Evolutionary conservation across 495 filamentous ascomycete species (phyloP).

Genomic region (Hypoxylon subgilvum): DNA sequence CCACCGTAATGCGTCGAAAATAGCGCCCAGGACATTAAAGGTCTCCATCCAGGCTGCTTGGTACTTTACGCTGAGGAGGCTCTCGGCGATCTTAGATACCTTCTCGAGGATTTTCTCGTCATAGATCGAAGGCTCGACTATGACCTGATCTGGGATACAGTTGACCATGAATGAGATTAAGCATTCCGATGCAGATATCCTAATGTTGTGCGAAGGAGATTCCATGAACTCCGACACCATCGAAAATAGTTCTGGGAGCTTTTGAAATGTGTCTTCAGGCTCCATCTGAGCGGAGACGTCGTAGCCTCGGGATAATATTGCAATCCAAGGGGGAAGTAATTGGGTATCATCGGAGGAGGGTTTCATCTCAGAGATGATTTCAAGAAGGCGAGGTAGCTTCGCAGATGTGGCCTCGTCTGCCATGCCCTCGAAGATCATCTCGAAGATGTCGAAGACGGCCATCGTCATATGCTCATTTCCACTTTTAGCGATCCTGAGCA

Average conservation of each 20-base stretch:
- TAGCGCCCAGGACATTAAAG: slow-evolving; percentile 84
- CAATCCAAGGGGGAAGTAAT: slow-evolving; percentile 93
- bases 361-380: slow-evolving; percentile 83
- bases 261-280: slow-evolving; percentile 85
- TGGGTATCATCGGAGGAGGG: slow-evolving; percentile 91
- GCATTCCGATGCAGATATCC: slow-evolving; percentile 91
- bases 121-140: slow-evolving; percentile 84
- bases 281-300: slow-evolving; percentile 88
- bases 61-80: slow-evolving; percentile 84
- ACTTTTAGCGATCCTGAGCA: slow-evolving; percentile 84
- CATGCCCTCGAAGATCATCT: slow-evolving; percentile 91
- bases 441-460: slow-evolving; percentile 94
- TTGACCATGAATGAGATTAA: slow-evolving; percentile 89
- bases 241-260: slow-evolving; percentile 79
- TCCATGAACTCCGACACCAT: slow-evolving; percentile 78
- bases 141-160: slow-evolving; percentile 77
- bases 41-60: slow-evolving; percentile 95
- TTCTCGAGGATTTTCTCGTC: slow-evolving; percentile 85
- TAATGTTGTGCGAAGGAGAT: slow-evolving; percentile 88
- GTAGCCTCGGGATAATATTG: slow-evolving; percentile 89
- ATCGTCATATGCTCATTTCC: slow-evolving; percentile 94
- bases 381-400: slow-evolving; percentile 86
- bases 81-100: slow-evolving; percentile 68
- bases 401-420: slow-evolving; percentile 81
- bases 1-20: slow-evolving; percentile 88